Evolutionary conservation across 139 green algal species (phyloP).

Genomic region (Eudorina sp.): DNA sequence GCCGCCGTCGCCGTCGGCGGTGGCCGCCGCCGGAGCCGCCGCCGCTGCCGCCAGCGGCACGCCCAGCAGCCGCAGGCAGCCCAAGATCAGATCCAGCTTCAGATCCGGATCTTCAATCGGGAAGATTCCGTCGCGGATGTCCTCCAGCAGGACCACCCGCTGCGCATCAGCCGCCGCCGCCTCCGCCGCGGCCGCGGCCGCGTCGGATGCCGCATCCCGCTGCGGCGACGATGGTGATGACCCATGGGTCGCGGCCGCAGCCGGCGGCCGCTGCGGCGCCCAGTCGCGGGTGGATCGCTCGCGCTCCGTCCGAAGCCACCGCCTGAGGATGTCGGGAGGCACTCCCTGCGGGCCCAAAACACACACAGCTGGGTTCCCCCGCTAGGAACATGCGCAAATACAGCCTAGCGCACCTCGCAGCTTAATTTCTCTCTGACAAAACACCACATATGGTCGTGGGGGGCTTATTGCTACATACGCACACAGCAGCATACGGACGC

Average conservation of each 20-base stretch:
- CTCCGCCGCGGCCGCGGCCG: neutral
- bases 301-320: constrained; percentile 46
- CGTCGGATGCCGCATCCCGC: neutral
- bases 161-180: constrained; percentile 17
- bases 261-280: constrained; percentile 2
- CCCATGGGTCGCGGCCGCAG: neutral
- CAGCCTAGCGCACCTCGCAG: no score
- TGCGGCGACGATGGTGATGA: neutral
- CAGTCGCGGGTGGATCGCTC: constrained; percentile 17
- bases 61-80: constrained; percentile 72
- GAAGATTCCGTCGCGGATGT: constrained; percentile 54
- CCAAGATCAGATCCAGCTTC: constrained; percentile 58
- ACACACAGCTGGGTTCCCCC: no score
- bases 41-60: constrained; percentile 38
- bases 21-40: neutral
- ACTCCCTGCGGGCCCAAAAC: constrained; percentile 20
- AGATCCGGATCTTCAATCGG: constrained; percentile 52
- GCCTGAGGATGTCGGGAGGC: constrained; percentile 25
- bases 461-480: no score
- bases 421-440: no score
- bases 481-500: no score
- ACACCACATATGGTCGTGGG: no score
- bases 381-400: no score
- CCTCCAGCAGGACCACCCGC: constrained; percentile 49
- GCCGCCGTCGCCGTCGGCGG: neutral